Base-by-base conservation (phyloP, 2,329 filamentous ascomycete species). In the Xylaria sp. region DNA sequence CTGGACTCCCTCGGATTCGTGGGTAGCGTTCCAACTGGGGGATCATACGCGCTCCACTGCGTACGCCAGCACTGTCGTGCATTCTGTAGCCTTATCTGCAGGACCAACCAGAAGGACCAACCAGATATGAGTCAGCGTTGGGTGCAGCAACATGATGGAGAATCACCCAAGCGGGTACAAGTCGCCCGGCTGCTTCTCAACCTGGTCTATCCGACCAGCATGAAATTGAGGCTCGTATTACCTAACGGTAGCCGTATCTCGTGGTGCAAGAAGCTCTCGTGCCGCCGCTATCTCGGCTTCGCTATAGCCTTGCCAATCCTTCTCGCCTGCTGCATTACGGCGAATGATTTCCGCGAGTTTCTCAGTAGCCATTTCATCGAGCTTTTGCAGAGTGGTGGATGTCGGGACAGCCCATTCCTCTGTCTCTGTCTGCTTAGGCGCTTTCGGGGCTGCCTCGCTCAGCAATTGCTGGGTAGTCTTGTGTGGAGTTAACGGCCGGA, bases 281-380 rank as follows among this genome's bases (percentile, higher is more conserved):
- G 91, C 91, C 13, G 92, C 92, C 73, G 87, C 86, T 59, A 97
- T 81, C 77, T 97, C 93, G 3, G 86, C 85, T 74, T 87, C 83
- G 66, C 91, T 88, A 78, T 93, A 95, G 9, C 92, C 93, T 75
- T 87, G 84, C 90, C 91, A 94, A 20, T 87, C 86, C 70, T 84
- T 84, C 78, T 93, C 87, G 65, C 86, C 82, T 58, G 86, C 83
- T 41, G 84, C 81, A 76, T 87, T 84, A 69, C 86, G 86, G 68
- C 91, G 86, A 69, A 94, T 88, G 73, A 96, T 94, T 77, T 95
- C 92, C 0, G 87, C 86, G 15, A 97, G 84, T 79, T 93, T 94
- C 65, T 84, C 83, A 0, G 91, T 95, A 25, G 93, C 92, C 66
- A 87, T 79, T 77, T 92, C 87, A 72, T 93, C 91, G 57, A 97